A percentile compares a stretch with the other conserved stretches of the same genome.
Evolutionary conservation across 257 asterid species (phyloP).

Genomic region (Penstemon newberryi): DNA sequence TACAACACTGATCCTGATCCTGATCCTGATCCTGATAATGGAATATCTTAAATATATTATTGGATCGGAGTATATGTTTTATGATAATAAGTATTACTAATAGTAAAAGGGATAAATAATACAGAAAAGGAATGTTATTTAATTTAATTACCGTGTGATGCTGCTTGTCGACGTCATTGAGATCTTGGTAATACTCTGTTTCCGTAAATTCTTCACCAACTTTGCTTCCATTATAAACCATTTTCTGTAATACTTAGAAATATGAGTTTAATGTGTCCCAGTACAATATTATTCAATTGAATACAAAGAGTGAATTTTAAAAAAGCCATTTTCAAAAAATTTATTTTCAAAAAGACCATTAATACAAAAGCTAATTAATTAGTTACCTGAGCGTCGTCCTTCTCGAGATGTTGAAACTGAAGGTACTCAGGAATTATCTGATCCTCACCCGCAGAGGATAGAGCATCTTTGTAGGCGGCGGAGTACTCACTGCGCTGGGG

Average conservation of each 20-base stretch:
- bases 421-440: conserved; percentile 51
- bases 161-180: conserved; percentile 67
- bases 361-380: neutral
- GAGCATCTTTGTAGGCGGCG: conserved; percentile 50
- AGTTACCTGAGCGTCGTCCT: conserved; percentile 58
- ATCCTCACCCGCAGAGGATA: conserved; percentile 23
- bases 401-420: conserved; percentile 67
- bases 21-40: no score
- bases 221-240: conserved; percentile 49
- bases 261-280: neutral
- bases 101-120: no score
- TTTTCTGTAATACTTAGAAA: conserved; percentile 43
- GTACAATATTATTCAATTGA: neutral
- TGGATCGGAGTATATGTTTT: no score
- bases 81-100: neutral
- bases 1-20: no score
- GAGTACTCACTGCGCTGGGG: conserved; percentile 91
- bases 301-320: no score
- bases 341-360: no score
- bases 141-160: conserved; percentile 74
- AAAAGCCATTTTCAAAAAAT: no score
- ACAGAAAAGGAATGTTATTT: neutral
- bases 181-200: conserved; percentile 88
- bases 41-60: no score
- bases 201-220: conserved; percentile 68